Percentiles rank a stretch among this genome's conserved stretches.
phyloP scores from a whole-genome alignment of 495 filamentous ascomycete species.

The Trichoderma virens region DNA sequence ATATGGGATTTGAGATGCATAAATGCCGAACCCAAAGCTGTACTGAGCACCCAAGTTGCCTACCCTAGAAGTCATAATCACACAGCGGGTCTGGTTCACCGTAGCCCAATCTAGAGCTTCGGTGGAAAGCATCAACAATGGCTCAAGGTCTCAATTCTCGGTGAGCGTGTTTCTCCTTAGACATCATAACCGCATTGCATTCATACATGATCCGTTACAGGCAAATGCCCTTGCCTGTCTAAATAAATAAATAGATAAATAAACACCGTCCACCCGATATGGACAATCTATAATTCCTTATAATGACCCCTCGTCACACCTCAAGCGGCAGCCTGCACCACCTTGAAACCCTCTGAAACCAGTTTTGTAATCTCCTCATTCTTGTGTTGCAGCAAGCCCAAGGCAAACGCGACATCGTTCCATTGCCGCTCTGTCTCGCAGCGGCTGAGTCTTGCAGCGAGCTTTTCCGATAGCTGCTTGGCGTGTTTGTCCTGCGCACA shows the following conservation, averaged over 20 bases:
- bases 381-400: slow-evolving; percentile 88
- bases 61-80: too few species aligned
- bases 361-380: slow-evolving; percentile 92
- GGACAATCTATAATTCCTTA: too few species aligned
- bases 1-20: too few species aligned
- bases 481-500: slow-evolving; percentile 86
- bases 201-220: neutral
- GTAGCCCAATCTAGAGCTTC: too few species aligned
- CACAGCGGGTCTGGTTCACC: too few species aligned
- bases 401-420: slow-evolving; percentile 90
- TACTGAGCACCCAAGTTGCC: too few species aligned
- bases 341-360: slow-evolving; percentile 74
- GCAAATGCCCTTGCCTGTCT: neutral
- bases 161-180: neutral
- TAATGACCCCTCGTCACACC: too few species aligned
- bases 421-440: slow-evolving; percentile 93
- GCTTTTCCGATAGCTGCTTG: slow-evolving; percentile 87
- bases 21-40: too few species aligned
- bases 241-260: neutral
- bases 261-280: neutral
- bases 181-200: slow-evolving; percentile 1
- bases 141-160: too few species aligned
- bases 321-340: slow-evolving; percentile 61
- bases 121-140: too few species aligned
- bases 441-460: slow-evolving; percentile 76